These are phyloP conservation scores for Coemansia sp. DNA, from an alignment of 192 early-diverging fungal species.

Conservation along the genomic window DNA sequence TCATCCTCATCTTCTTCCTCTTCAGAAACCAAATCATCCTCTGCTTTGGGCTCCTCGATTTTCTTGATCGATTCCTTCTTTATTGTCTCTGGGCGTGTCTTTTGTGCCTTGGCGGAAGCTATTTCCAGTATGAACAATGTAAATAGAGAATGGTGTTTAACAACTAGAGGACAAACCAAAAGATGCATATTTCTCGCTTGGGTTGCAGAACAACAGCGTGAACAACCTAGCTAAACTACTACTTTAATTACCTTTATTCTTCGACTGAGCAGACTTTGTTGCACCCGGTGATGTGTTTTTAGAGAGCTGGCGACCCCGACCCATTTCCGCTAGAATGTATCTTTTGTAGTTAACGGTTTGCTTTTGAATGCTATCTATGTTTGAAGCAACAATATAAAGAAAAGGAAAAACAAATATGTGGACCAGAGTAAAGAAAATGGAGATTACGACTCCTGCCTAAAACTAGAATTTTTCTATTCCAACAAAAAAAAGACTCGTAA, in stretches of 20 bases:
- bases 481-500: constrained; percentile 7
- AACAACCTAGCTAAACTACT: too few relatives aligned
- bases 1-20: constrained; percentile 27
- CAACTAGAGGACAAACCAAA: too few relatives aligned
- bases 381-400: background rate
- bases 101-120: constrained; percentile 7
- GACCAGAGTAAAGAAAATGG: background rate
- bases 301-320: constrained; percentile 5
- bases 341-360: background rate
- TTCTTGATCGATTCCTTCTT: constrained; percentile 32
- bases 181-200: too few relatives aligned
- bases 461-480: background rate
- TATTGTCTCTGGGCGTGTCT: constrained; percentile 3
- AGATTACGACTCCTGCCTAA: background rate
- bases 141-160: background rate
- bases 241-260: constrained; percentile 15
- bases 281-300: constrained; percentile 1
- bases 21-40: constrained; percentile 38
- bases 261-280: constrained; percentile 18
- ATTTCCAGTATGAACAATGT: background rate
- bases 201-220: too few relatives aligned
- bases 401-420: background rate
- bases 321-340: constrained; percentile 7
- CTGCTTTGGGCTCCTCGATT: constrained; percentile 35
- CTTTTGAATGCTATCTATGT: background rate